Base-by-base conservation (phyloP, 495 filamentous ascomycete genomes). In the Penicillium canescens region DNA sequence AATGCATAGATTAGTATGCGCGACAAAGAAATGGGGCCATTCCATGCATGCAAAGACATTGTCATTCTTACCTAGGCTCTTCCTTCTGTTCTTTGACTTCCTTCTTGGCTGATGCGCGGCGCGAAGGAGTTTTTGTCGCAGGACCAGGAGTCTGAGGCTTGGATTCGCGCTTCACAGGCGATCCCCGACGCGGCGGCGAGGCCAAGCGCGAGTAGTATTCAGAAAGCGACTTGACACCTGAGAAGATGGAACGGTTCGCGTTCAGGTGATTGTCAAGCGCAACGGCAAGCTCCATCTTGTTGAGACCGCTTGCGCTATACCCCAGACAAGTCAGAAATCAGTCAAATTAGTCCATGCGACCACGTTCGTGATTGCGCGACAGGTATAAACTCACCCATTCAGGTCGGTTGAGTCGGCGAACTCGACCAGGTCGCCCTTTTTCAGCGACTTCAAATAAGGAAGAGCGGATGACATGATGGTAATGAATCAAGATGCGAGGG, bases 231-330 rank as follows among this genome's bases (percentile, higher is more conserved):
- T 85, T 67, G 54, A 95, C 85, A 16, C 65, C 72, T 26, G 74
- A 73, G 66, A 86, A 87, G 33, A 75, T 78, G 42, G 80, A 66
- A 33, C 78, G 68, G 70, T 96, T 86, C 28, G 78, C 74, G 53
- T 81, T 77, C 35, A 98, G 82, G 46, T 88, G 84, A 21, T 88
- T 80, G 46, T 94, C 89, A 50, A 98, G 81, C 23, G 82, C 78
- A 46, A 76, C 60, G 65, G 92, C 89, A 36, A 98, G 83, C n/a
- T 98, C 92, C 55, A 75, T 70, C 72, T 97, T 97, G 60, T 86
- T 88, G 56, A 83, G 69, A 35, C 82, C 78, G 48, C 89, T 86
- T 61, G 81, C 83, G 60, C 92, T 96, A 58, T 57, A n/a, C 36
- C 28, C 28, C 28, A 5, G 28, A 31, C 28, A 31, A 31, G 28